These are phyloP conservation scores for Sonneratia caseolaris DNA, from an alignment of 345 rosid species.

Conservation along the genomic window DNA sequence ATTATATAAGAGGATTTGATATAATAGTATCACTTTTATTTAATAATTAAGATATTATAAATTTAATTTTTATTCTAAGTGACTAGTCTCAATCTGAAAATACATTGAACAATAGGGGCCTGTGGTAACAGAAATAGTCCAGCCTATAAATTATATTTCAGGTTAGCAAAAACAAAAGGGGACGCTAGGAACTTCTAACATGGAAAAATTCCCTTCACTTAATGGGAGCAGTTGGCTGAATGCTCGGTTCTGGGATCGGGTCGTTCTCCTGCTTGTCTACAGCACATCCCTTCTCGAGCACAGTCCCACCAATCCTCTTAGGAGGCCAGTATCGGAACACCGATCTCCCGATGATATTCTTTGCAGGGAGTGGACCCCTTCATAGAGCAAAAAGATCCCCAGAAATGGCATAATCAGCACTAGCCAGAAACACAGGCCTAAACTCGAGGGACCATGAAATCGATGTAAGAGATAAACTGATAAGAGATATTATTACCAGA, in stretches of 20 bases:
- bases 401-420: slow-evolving; percentile 1
- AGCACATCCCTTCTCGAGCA: slow-evolving; percentile 55
- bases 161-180: neutral
- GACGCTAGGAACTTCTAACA: neutral
- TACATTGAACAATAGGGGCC: no score
- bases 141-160: neutral
- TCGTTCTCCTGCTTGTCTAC: slow-evolving; percentile 38
- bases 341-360: slow-evolving; percentile 90
- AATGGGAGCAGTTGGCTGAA: slow-evolving; percentile 6
- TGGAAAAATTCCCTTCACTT: neutral
- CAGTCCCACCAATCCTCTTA: slow-evolving; percentile 61
- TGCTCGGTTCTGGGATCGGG: slow-evolving; percentile 18
- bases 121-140: no score
- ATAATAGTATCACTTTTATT: no score
- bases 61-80: no score
- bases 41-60: no score
- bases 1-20: no score
- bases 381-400: slow-evolving; percentile 4
- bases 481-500: slow-evolving; percentile 44
- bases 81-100: no score
- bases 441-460: neutral
- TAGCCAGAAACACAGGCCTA: neutral
- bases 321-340: slow-evolving; percentile 92
- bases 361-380: slow-evolving; percentile 90
- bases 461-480: neutral